Base-by-base conservation (phyloP, 495 filamentous ascomycete species). In the Hyaloscypha variabilis region DNA sequence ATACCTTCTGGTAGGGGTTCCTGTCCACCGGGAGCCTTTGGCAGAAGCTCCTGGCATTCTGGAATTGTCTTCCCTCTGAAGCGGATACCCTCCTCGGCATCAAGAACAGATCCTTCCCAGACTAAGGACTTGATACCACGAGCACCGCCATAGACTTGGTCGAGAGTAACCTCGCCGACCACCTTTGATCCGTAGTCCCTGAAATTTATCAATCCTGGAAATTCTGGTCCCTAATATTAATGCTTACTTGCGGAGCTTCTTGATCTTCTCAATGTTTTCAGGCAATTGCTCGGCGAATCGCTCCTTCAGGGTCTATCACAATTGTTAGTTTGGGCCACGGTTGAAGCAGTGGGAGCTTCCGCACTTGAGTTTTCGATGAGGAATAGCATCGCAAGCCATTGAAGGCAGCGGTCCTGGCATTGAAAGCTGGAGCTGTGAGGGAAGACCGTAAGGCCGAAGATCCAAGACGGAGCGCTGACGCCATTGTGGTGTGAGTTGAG, bases 111-210 rank as follows among this genome's bases (percentile, higher is more conserved):
- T 67, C 95, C 95, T 87, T 99, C 95, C 95, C 95, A 98, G 62
- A 98, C 95, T 62, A 99, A 88, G 70, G 90, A 91, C 84, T 98
- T 99, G 81, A 99, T 96, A 68, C 95, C 96, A 83, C 96, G 93
- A 72, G 96, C 96, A 87, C 95, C 95, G 83, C 95, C 95, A 77
- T 98, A 98, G 72, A 95, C 95, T 82, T 99, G 96, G 83, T 98
- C 95, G 72, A 99, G 89, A 64, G 96, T 99, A 76, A 99, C 92
- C 85, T 99, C 93, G 74, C 94, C 93, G 72, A 99, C 81, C 68
- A 97, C 90, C 80, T 92, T 98, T 82, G 83, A 92, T 77, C 95
- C 95, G 77, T 95, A 86, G 70, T 96, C 94, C 83, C 93, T 96
- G 71, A 10, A 64, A 55, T 25, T 42, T 42, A 36, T 66, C 55